Conservation (phyloP, 225 moss, liverwort and hornwort species). For the Anthoceros angustus region DNA sequence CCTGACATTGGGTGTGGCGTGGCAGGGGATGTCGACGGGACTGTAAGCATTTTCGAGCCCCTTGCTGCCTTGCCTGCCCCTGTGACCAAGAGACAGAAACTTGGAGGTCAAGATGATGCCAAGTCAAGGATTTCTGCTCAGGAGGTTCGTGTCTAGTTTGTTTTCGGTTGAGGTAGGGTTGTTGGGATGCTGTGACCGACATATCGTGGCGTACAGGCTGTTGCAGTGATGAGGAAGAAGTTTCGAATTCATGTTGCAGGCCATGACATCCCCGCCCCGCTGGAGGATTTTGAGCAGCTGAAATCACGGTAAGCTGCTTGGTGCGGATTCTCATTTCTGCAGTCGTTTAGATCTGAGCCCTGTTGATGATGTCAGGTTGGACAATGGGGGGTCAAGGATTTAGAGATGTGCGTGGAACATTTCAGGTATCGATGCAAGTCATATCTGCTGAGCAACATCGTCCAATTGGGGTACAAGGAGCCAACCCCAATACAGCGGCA, state of each 20-base stretch:
- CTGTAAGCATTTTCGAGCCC: not conserved
- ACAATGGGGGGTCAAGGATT: not conserved
- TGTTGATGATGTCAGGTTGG: not conserved
- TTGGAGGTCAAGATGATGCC: not conserved
- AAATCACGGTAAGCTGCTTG: conserved; percentile 27
- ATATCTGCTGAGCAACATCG: conserved; percentile 38
- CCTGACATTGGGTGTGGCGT: not conserved
- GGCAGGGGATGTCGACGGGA: not conserved
- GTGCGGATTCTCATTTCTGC: not conserved
- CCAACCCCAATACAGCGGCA: conserved; percentile 95
- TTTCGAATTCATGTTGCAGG: conserved; percentile 72
- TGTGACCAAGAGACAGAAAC: not conserved
- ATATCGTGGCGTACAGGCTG: conserved; percentile 12
- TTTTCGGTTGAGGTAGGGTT: too few relatives aligned
- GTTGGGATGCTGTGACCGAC: too few relatives aligned
- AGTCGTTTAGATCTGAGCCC: not conserved
- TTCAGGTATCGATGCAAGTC: conserved; percentile 41
- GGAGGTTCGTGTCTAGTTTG: not conserved
- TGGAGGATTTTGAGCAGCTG: conserved; percentile 50
- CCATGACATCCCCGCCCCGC: conserved; percentile 54
- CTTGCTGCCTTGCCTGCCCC: not conserved
- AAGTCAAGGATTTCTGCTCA: not conserved
- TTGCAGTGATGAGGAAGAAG: conserved; percentile 49
- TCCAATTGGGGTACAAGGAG: conserved; percentile 44
- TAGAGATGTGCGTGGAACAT: conserved; percentile 15